Conservation (phyloP, 2,329 filamentous ascomycete species). For the Aspergillus sp. region DNA sequence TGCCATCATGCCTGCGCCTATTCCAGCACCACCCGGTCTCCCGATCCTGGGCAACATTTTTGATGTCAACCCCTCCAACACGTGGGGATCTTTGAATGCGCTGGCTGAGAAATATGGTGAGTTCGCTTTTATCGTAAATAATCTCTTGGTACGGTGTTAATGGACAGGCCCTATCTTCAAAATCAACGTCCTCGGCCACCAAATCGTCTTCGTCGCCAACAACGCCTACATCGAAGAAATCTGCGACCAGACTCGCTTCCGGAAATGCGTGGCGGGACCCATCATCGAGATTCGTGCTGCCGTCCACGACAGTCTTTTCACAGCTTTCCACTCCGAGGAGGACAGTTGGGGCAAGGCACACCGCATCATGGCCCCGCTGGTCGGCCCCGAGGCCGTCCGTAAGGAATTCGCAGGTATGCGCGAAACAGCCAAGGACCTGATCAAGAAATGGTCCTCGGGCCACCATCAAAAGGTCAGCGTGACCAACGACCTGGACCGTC, state of each 20-base stretch:
- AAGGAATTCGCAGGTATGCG: conserved; percentile 44
- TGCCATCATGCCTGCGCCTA: conserved; percentile 38
- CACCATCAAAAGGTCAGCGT: conserved; percentile 38
- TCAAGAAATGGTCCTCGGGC: conserved; percentile 45
- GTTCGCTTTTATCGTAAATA: conserved; percentile 3
- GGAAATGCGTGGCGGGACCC: conserved; percentile 44
- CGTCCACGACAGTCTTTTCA: conserved; percentile 62
- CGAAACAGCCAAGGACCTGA: conserved; percentile 45
- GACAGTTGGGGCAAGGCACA: conserved; percentile 60
- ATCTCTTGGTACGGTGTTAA: not conserved
- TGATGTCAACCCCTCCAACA: conserved; percentile 44
- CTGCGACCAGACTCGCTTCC: conserved; percentile 61
- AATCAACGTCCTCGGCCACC: conserved; percentile 42
- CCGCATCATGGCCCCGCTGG: conserved; percentile 41
- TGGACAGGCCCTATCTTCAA: conserved; percentile 54
- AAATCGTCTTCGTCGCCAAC: conserved; percentile 47
- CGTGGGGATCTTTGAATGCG: conserved; percentile 45
- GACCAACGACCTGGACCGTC: conserved; percentile 46
- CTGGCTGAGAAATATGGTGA: conserved; percentile 44
- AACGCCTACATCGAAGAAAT: conserved; percentile 56
- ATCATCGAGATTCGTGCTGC: conserved; percentile 54
- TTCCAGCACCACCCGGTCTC: conserved; percentile 46
- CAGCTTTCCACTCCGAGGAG: conserved; percentile 39
- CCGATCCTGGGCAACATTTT: conserved; percentile 49
- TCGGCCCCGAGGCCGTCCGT: conserved; percentile 36